phyloP scores from a whole-genome alignment of 2,329 filamentous ascomycete genomes.

The Ambrosiella xylebori region DNA sequence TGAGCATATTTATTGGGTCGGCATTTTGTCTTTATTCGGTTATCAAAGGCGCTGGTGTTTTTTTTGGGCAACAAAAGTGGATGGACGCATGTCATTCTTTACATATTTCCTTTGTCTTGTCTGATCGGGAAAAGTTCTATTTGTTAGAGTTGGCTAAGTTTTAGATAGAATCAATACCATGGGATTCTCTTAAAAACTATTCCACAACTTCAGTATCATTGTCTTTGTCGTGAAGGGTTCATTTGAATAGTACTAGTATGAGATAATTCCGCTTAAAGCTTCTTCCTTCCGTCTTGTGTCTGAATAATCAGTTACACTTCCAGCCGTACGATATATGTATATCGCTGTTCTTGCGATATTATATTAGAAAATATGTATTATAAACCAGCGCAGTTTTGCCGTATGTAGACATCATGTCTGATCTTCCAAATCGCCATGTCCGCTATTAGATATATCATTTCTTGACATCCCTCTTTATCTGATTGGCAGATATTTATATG shows the following conservation, averaged over 20 bases:
- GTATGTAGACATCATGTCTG: too few species aligned
- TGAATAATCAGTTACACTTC: too few species aligned
- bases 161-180: not conserved
- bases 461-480: too few species aligned
- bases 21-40: conserved; percentile 1
- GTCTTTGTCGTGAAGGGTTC: not conserved
- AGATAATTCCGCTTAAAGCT: not conserved
- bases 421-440: too few species aligned
- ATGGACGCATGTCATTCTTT: conserved; percentile 1
- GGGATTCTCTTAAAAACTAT: not conserved
- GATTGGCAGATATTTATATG: too few species aligned
- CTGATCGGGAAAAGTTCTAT: not conserved
- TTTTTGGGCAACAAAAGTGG: conserved; percentile 2
- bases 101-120: not conserved
- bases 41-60: not conserved
- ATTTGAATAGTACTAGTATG: not conserved
- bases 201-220: not conserved
- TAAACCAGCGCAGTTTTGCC: too few species aligned
- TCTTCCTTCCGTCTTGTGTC: not conserved
- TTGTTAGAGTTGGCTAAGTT: not conserved
- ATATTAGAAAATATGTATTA: too few species aligned
- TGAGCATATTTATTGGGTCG: not conserved
- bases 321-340: too few species aligned
- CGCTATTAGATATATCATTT: too few species aligned
- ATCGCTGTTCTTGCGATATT: too few species aligned